phyloP scores from a whole-genome alignment of 2,329 filamentous ascomycete genomes.

The Trichoderma cornu-damae region DNA sequence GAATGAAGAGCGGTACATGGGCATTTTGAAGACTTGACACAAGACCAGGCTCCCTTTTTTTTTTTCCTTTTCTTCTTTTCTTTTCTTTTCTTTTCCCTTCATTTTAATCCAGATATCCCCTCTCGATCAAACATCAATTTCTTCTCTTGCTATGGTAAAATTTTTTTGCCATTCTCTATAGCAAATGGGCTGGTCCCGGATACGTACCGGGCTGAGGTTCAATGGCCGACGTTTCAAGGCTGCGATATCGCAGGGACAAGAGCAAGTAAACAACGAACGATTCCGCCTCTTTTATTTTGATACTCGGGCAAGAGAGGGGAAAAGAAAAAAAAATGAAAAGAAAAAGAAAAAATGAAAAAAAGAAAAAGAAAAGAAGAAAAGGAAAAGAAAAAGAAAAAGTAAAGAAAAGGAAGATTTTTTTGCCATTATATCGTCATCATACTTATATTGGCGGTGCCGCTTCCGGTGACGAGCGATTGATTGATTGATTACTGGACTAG shows the following conservation, averaged over 20 bases:
- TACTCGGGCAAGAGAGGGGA: too few species aligned
- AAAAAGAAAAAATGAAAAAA: too few species aligned
- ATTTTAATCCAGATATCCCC: too few species aligned
- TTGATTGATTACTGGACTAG: neutral
- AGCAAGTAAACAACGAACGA: too few species aligned
- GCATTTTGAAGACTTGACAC: constrained; percentile 2
- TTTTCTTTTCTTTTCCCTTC: neutral
- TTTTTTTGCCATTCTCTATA: constrained; percentile 9
- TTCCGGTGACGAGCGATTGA: neutral
- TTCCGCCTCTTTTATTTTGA: too few species aligned
- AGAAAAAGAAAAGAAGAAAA: too few species aligned
- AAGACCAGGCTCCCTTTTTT: neutral
- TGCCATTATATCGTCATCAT: too few species aligned
- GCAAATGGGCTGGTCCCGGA: neutral
- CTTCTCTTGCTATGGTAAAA: neutral
- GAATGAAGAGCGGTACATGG: neutral
- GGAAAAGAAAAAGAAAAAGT: too few species aligned
- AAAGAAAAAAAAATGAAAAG: too few species aligned
- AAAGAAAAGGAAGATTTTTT: too few species aligned
- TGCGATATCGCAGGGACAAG: neutral
- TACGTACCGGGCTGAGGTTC: constrained; percentile 3
- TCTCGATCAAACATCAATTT: neutral
- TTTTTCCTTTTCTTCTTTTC: neutral
- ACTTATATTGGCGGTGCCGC: neutral
- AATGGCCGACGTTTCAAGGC: neutral